Evolutionary conservation across 2,329 filamentous ascomycete species (phyloP).

Genomic region (Exophiala phaeomuriformis): DNA sequence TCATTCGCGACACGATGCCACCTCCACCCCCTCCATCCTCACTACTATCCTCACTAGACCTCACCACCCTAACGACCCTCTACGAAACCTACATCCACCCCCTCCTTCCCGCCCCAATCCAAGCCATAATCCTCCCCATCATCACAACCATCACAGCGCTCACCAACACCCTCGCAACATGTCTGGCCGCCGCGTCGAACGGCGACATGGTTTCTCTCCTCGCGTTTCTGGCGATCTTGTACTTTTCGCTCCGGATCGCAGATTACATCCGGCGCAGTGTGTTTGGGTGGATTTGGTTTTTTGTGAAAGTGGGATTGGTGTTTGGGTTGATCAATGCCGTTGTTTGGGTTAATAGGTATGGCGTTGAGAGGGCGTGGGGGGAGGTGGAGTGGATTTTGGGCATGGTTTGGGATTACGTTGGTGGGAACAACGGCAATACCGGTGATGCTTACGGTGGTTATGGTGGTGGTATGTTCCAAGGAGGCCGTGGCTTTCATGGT

Average conservation of each 20-base stretch:
- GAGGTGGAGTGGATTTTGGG: slow-evolving; percentile 22
- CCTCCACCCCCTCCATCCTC: background rate
- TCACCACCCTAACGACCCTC: slow-evolving; percentile 21
- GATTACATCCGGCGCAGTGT: slow-evolving; percentile 25
- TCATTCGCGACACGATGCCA: too few species aligned
- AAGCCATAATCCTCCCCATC: slow-evolving; percentile 13
- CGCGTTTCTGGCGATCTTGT: slow-evolving; percentile 20
- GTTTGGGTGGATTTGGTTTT: slow-evolving; percentile 23
- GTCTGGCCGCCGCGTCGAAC: slow-evolving; percentile 16
- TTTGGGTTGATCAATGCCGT: slow-evolving; percentile 16
- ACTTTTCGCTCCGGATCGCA: slow-evolving; percentile 21
- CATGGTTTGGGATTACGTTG: slow-evolving; percentile 19
- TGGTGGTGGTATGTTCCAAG: too few species aligned
- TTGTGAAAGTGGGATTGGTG: slow-evolving; percentile 21
- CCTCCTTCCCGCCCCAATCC: slow-evolving; percentile 21
- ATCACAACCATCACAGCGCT: slow-evolving; percentile 16
- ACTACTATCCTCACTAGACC: slow-evolving; percentile 15
- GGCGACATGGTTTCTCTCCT: slow-evolving; percentile 22
- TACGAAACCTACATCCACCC: slow-evolving; percentile 28
- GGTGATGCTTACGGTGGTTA: too few species aligned
- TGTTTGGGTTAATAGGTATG: slow-evolving; percentile 23
- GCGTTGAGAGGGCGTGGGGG: slow-evolving; percentile 16
- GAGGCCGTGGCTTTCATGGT: too few species aligned
- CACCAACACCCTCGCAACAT: slow-evolving; percentile 31
- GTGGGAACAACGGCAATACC: too few species aligned